A percentile compares a stretch with the other conserved stretches of the same genome.
These are phyloP conservation scores for Ophiognomonia clavigignenti-juglandacearum DNA, from an alignment of 2,329 filamentous ascomycete genomes.

Conservation along the genomic window DNA sequence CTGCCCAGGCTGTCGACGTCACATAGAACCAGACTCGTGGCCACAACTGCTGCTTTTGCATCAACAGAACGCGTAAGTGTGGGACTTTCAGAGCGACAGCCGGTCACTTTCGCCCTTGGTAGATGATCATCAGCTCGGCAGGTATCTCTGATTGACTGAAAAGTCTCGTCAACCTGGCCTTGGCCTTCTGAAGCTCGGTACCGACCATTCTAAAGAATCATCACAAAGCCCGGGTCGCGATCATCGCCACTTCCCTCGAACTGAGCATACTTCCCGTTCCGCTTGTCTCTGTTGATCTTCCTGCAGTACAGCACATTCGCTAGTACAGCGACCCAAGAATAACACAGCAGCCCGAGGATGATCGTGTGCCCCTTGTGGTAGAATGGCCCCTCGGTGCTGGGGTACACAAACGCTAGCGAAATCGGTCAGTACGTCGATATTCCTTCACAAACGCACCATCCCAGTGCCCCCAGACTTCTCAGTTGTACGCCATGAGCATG, in stretches of 20 bases:
- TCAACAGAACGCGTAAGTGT: no score
- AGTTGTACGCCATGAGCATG: no score
- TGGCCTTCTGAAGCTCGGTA: not conserved
- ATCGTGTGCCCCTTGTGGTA: conserved; percentile 59
- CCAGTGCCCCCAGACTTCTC: no score
- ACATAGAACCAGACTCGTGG: no score
- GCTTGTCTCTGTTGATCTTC: conserved; percentile 62
- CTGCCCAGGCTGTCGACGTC: no score
- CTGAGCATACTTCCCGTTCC: conserved; percentile 51
- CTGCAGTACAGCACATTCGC: conserved; percentile 57
- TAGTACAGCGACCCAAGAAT: conserved; percentile 57
- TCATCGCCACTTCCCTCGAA: conserved; percentile 57
- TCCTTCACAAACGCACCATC: no score
- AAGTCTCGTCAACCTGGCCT: not conserved
- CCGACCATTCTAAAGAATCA: conserved; percentile 56
- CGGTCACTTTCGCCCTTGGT: no score
- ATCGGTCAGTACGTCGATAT: not conserved
- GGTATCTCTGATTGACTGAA: no score
- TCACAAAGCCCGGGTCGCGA: conserved; percentile 55
- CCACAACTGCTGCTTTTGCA: no score
- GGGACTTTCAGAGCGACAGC: no score
- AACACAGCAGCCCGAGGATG: conserved; percentile 54
- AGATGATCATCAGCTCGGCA: no score
- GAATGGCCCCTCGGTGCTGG: conserved; percentile 47
- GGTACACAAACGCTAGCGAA: conserved; percentile 53